These are phyloP conservation scores for Trametes gibbosa DNA, from an alignment of 768 basidiomycete genomes.

Conservation along the genomic window DNA sequence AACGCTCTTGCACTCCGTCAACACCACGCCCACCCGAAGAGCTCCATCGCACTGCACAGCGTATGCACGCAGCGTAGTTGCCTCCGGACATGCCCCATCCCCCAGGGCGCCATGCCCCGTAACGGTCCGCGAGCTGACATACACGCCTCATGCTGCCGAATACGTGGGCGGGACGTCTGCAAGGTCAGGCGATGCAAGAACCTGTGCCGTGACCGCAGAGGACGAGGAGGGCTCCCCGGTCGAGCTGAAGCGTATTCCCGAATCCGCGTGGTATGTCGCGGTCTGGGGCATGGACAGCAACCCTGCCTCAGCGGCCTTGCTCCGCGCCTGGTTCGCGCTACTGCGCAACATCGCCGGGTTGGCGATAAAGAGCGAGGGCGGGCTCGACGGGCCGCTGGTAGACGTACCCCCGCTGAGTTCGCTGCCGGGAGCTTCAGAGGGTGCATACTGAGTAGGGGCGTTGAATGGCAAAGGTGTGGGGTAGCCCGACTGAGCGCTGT, in stretches of 20 bases:
- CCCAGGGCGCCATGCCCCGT: too few species aligned
- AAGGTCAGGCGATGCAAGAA: background rate
- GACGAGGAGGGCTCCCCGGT: conserved; percentile 10
- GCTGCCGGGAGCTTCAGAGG: conserved; percentile 11
- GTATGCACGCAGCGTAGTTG: too few species aligned
- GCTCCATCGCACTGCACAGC: too few species aligned
- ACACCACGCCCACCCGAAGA: too few species aligned
- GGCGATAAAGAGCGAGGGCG: conserved; percentile 1
- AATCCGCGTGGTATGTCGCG: conserved; percentile 21
- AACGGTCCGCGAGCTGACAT: background rate
- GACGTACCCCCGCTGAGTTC: conserved; percentile 9
- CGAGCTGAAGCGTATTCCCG: conserved; percentile 18
- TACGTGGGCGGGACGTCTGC: conserved; percentile 3
- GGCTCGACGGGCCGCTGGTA: background rate
- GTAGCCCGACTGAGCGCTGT: background rate
- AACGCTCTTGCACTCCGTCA: too few species aligned
- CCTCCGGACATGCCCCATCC: too few species aligned
- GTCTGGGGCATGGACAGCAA: conserved; percentile 14
- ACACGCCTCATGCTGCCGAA: conserved; percentile 1
- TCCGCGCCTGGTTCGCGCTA: conserved; percentile 14
- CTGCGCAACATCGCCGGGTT: background rate
- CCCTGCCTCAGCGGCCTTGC: conserved; percentile 23
- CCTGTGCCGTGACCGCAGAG: background rate
- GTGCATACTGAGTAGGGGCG: background rate
- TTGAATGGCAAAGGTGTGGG: background rate